Evolutionary conservation across 2,329 filamentous ascomycete species (phyloP).

Genomic region (Talaromyces atroroseus): DNA sequence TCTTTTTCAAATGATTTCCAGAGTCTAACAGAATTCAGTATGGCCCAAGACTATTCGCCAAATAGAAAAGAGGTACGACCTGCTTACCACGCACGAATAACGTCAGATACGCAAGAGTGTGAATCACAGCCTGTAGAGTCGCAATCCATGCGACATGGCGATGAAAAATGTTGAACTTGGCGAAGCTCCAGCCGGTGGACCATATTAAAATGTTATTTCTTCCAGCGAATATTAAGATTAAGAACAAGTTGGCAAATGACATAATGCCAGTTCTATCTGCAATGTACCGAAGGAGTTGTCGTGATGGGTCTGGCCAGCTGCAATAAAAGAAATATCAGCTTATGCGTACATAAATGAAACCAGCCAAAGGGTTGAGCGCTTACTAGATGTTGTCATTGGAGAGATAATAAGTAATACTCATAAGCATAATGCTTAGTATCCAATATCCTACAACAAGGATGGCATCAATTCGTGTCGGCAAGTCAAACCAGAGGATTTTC

Average conservation of each 20-base stretch:
- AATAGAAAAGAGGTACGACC: no score
- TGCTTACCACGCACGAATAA: conserved; percentile 20
- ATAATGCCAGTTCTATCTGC: conserved; percentile 61
- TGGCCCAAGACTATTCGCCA: background rate
- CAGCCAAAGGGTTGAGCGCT: conserved; percentile 13
- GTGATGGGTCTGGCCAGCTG: conserved; percentile 14
- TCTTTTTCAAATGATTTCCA: background rate
- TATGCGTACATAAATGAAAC: background rate
- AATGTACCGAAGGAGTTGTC: conserved; percentile 50
- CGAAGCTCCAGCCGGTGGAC: conserved; percentile 64
- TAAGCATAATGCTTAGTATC: conserved; percentile 40
- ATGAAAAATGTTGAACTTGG: conserved; percentile 62
- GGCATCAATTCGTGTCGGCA: conserved; percentile 46
- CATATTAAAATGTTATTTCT: conserved; percentile 63
- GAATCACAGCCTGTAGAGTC: conserved; percentile 57
- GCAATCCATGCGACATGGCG: conserved; percentile 60
- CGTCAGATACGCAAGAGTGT: conserved; percentile 56
- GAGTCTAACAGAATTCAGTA: conserved; percentile 1
- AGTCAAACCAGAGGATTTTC: conserved; percentile 4
- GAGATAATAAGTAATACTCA: conserved; percentile 40
- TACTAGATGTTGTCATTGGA: conserved; percentile 47
- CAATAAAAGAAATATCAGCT: background rate
- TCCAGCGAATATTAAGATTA: conserved; percentile 62
- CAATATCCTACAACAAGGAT: conserved; percentile 43
- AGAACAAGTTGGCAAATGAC: conserved; percentile 57